These are phyloP conservation scores for Lactarius deliciosus DNA, from an alignment of 768 basidiomycete species.

Conservation along the genomic window DNA sequence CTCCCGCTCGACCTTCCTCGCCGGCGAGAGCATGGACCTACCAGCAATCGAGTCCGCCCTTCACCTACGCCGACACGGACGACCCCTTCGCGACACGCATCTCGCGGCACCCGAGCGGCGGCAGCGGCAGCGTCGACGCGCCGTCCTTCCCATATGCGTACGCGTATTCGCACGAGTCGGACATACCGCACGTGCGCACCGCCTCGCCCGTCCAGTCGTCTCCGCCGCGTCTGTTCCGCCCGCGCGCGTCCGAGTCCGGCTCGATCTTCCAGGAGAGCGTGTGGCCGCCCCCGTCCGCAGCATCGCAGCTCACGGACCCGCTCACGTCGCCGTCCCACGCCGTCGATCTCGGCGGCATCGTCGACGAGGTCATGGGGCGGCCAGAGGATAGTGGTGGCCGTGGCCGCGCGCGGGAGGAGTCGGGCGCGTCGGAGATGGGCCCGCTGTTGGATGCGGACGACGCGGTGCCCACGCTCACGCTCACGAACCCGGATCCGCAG, in stretches of 20 bases:
- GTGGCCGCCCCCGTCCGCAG: conserved; percentile 25
- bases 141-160: not conserved
- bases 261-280: conserved; percentile 29
- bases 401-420: not conserved
- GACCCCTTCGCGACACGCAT: conserved; percentile 9
- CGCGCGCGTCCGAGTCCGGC: conserved; percentile 25
- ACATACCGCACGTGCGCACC: not conserved
- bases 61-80: not conserved
- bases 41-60: not conserved
- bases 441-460: not conserved
- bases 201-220: not conserved
- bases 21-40: conserved; percentile 26
- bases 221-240: conserved; percentile 23
- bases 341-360: conserved; percentile 20
- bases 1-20: conserved; percentile 23
- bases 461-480: conserved; percentile 14
- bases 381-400: too few relatives aligned
- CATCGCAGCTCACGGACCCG: conserved; percentile 22
- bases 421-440: not conserved
- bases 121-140: not conserved
- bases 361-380: conserved; percentile 25
- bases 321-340: conserved; percentile 14
- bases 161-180: not conserved
- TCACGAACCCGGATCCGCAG: conserved; percentile 10
- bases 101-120: not conserved